A percentile compares a stretch with the other conserved stretches of the same genome.
These are phyloP conservation scores for Thinopyrum obtusiflorum DNA, from an alignment of 202 grass and related monocot species.

Conservation along the genomic window DNA sequence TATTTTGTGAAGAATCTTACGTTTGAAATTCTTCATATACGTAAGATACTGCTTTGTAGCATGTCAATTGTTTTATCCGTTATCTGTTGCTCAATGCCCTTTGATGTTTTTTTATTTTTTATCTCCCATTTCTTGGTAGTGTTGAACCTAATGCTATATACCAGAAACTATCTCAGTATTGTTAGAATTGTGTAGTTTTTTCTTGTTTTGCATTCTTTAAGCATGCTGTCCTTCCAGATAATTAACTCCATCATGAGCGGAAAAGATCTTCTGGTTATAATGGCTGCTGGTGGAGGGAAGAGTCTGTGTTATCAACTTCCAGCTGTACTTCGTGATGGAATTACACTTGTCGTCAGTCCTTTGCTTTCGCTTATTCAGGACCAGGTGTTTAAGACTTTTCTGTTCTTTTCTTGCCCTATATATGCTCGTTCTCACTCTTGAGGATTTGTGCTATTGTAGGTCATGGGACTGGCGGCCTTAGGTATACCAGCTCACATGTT, in stretches of 20 bases:
- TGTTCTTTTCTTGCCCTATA: slow-evolving; percentile 12
- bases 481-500: slow-evolving; percentile 89
- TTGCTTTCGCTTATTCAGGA: slow-evolving; percentile 93
- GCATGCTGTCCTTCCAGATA: slow-evolving; percentile 54
- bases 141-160: slow-evolving; percentile 7
- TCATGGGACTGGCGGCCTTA: slow-evolving; percentile 82
- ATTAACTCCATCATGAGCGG: slow-evolving; percentile 91
- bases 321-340: slow-evolving; percentile 67
- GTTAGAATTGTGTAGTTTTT: not conserved
- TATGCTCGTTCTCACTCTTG: slow-evolving; percentile 29
- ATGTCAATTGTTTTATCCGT: not conserved
- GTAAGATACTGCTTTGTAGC: slow-evolving; percentile 1
- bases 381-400: slow-evolving; percentile 49
- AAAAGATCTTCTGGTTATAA: slow-evolving; percentile 90
- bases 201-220: slow-evolving; percentile 30
- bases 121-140: not conserved
- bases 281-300: slow-evolving; percentile 92
- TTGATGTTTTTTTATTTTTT: not conserved
- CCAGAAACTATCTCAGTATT: not conserved
- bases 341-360: slow-evolving; percentile 81
- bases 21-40: slow-evolving; percentile 20
- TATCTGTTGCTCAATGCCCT: slow-evolving; percentile 7
- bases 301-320: slow-evolving; percentile 93
- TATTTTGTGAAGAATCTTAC: not conserved
- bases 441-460: slow-evolving; percentile 46